A percentile compares a stretch with the other conserved stretches of the same genome.
Evolutionary conservation across 176 grass and related monocot species (phyloP).

Genomic region (Musa schizocarpa): DNA sequence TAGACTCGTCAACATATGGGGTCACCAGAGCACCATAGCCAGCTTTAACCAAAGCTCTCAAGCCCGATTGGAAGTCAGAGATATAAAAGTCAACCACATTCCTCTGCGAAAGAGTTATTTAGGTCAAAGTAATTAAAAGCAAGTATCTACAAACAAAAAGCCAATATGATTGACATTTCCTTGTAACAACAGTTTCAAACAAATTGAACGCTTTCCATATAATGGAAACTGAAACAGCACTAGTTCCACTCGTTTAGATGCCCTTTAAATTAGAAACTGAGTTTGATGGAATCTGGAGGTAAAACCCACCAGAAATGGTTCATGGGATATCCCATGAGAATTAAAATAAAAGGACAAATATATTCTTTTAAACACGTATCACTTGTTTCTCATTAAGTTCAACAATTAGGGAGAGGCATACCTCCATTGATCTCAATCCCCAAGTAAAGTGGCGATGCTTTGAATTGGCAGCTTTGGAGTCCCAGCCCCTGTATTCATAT

Average conservation of each 20-base stretch:
- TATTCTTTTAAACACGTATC: background rate
- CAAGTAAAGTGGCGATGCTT: slow-evolving; percentile 60
- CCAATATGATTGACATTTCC: slow-evolving; percentile 23
- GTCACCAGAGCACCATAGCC: slow-evolving; percentile 63
- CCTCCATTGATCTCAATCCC: slow-evolving; percentile 74
- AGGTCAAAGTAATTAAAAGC: background rate
- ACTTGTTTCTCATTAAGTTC: background rate
- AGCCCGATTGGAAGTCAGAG: slow-evolving; percentile 94
- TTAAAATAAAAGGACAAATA: background rate
- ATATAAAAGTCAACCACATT: slow-evolving; percentile 92
- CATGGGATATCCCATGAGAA: background rate
- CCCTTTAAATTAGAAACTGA: background rate
- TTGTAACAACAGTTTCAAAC: background rate
- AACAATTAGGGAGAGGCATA: slow-evolving; percentile 11
- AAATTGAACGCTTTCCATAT: too few relatives aligned
- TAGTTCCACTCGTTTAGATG: too few relatives aligned
- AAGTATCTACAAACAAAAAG: slow-evolving; percentile 28
- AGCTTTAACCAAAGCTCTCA: slow-evolving; percentile 85
- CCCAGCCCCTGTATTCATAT: slow-evolving; percentile 68
- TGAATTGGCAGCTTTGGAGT: slow-evolving; percentile 53
- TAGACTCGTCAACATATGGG: slow-evolving; percentile 76
- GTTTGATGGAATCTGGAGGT: background rate
- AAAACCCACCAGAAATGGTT: too few relatives aligned
- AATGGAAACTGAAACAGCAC: too few relatives aligned
- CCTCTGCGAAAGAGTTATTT: slow-evolving; percentile 31